phyloP scores from a whole-genome alignment of 2,329 filamentous ascomycete genomes.

The Cercospora brassicicola region DNA sequence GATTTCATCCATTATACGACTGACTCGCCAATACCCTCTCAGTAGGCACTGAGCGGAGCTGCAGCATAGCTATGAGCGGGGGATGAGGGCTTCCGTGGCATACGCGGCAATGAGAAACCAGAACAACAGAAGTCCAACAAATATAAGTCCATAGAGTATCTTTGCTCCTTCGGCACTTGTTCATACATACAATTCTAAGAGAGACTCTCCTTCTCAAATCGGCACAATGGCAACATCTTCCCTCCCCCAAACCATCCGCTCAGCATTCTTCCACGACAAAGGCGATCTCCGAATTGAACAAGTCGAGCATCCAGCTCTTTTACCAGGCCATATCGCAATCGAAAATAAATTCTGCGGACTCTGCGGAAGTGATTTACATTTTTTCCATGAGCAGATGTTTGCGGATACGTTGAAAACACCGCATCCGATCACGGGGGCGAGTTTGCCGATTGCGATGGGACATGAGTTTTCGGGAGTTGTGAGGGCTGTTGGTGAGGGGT shows the following conservation, averaged over 20 bases:
- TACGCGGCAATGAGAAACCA: not conserved
- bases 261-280: slow-evolving; percentile 10
- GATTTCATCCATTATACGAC: not conserved
- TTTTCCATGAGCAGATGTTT: slow-evolving; percentile 9
- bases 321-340: slow-evolving; percentile 12
- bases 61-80: not conserved
- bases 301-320: slow-evolving; percentile 2
- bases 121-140: no score
- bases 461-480: slow-evolving; percentile 18
- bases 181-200: no score
- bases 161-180: no score
- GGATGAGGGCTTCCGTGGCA: not conserved
- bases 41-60: not conserved
- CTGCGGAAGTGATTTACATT: slow-evolving; percentile 17
- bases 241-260: slow-evolving; percentile 5
- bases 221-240: not conserved
- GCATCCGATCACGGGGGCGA: slow-evolving; percentile 15
- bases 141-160: no score
- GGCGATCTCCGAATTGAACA: slow-evolving; percentile 14
- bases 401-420: slow-evolving; percentile 7
- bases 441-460: slow-evolving; percentile 6
- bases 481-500: slow-evolving; percentile 12
- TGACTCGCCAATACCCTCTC: not conserved
- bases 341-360: slow-evolving; percentile 17
- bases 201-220: not conserved